These are phyloP conservation scores for Stemphylium beticola DNA, from an alignment of 2,329 filamentous ascomycete genomes.

Conservation along the genomic window DNA sequence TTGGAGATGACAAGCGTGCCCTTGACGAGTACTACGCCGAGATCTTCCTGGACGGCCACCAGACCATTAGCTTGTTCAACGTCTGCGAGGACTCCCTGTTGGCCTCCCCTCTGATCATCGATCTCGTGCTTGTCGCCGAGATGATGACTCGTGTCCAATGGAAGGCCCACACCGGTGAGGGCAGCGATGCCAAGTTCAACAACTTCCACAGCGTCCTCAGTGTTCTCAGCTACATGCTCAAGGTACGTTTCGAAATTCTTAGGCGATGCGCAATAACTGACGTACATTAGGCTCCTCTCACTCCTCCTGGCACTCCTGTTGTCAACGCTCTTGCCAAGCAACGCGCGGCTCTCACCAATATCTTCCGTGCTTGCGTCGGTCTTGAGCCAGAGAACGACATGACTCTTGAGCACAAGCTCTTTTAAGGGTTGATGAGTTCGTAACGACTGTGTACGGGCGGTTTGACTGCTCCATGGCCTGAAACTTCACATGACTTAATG, in stretches of 20 bases:
- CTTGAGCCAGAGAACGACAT: conserved; percentile 98
- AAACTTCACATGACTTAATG: not conserved
- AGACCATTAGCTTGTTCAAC: conserved; percentile 98
- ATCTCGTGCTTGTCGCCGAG: conserved; percentile 89
- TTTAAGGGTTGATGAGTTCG: conserved; percentile 50
- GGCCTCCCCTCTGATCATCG: conserved; percentile 95
- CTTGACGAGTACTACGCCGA: conserved; percentile 99
- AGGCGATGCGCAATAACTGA: conserved; percentile 13
- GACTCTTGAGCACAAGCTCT: conserved; percentile 98
- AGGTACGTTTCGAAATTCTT: conserved; percentile 51
- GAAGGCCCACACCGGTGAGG: conserved; percentile 66
- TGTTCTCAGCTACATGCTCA: conserved; percentile 98
- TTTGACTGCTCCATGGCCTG: not conserved
- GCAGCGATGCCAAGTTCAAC: conserved; percentile 72
- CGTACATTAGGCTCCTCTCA: conserved; percentile 75
- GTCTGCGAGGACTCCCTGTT: conserved; percentile 98
- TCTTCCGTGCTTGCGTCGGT: conserved; percentile 96
- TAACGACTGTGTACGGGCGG: not conserved
- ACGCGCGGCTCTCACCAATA: conserved; percentile 91
- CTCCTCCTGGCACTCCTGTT: conserved; percentile 91
- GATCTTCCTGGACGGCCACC: conserved; percentile 98
- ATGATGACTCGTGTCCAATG: conserved; percentile 99
- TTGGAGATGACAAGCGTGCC: conserved; percentile 98
- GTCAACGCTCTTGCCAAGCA: conserved; percentile 97
- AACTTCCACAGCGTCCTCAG: conserved; percentile 97